Base-by-base conservation (phyloP, 176 grass and related monocot genomes). In the Triticum monococcum region DNA sequence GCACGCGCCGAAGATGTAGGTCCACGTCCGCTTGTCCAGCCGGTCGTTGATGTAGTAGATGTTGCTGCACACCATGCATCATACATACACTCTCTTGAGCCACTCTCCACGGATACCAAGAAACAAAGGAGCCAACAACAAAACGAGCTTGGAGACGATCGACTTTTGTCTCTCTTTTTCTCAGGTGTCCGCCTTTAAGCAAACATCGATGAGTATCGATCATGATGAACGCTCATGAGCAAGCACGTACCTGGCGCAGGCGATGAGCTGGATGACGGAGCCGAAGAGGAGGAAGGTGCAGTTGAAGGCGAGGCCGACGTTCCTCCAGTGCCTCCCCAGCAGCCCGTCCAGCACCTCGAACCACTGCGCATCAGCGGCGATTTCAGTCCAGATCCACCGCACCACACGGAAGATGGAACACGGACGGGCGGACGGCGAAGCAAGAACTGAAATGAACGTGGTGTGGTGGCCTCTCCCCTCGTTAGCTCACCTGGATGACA, bases 41-140 rank as follows among this genome's bases (percentile, higher is more conserved):
- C 91, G 94, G 90, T 99, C 97, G 81, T 99, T 99, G 87, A 99
- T 94, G 90, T 99, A 99, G 85, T 99, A 99, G 90, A 99, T 99
- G 87, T 99, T 99, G 79, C 97, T 99, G 89, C 38, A 33, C 40
- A 14, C 57, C 28, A 10, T 35, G 60, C 16, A 70, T 12, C 33
- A 36, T 57, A 50, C 33, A 36, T 56, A 48, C 45, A 16, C 46
- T 16, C 43, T 48, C 46, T 50, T 50, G 4, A 50, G 46, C 3
- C 46, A 50, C 46, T 50, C 46, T 50, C 46, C 13, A 48, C 3
- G 45, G 45, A 31, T 16, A 7, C 61, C 18, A 23, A 62, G 16
- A 76, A 61, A 26, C n/a, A 69, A 31, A 48, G n/a, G 59, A 26
- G 17, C 7, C n/a, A 78, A 43, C 6, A 20, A 7, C 22, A 64